Conservation (phyloP, 768 basidiomycete genomes). For the Leccinum aurantiacum region DNA sequence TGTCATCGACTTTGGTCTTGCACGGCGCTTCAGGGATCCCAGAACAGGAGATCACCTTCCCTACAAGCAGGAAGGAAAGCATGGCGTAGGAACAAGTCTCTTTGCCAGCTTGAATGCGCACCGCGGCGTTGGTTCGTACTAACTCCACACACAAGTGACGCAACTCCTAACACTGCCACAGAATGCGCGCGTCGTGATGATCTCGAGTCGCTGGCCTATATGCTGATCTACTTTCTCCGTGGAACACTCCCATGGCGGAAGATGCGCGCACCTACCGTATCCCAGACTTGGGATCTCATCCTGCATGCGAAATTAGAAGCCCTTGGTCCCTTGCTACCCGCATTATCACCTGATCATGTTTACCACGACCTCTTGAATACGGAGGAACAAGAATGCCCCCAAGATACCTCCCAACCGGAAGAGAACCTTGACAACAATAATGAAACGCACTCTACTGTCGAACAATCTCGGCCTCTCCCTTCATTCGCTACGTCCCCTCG, state of each 20-base stretch:
- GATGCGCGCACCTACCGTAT: constrained; percentile 62
- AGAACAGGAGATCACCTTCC: constrained; percentile 66
- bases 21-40: constrained; percentile 73
- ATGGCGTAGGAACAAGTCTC: constrained; percentile 76
- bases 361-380: constrained; percentile 6
- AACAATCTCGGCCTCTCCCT: constrained; percentile 18
- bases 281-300: constrained; percentile 76
- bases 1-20: constrained; percentile 86
- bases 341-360: constrained; percentile 14
- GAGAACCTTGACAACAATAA: constrained; percentile 9
- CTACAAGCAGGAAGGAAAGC: constrained; percentile 68
- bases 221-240: constrained; percentile 79
- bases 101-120: constrained; percentile 78
- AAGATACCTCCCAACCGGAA: constrained; percentile 14
- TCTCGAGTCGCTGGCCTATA: constrained; percentile 77
- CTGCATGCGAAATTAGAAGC: constrained; percentile 68
- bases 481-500: constrained; percentile 9
- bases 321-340: constrained; percentile 34
- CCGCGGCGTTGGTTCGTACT: constrained; percentile 63
- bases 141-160: neutral
- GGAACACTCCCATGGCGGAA: constrained; percentile 80
- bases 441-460: constrained; percentile 12
- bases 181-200: constrained; percentile 80
- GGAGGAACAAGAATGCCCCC: neutral
- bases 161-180: constrained; percentile 21